Evolutionary conservation across 768 basidiomycete genomes (phyloP).

Genomic region (Trametes elegans): DNA sequence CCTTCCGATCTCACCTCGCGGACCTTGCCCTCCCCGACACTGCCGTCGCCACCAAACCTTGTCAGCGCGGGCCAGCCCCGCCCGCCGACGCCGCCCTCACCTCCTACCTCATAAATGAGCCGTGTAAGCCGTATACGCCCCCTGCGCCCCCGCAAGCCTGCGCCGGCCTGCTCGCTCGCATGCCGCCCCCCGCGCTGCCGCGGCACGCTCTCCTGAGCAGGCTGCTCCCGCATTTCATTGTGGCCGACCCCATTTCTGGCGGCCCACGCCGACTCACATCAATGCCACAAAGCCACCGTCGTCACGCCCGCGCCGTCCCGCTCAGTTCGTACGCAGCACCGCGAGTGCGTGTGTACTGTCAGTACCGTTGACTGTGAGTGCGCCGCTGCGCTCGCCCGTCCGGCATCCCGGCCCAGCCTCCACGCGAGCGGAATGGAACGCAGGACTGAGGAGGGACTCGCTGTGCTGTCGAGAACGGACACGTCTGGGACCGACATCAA

Average conservation of each 20-base stretch:
- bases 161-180: background rate
- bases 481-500: too few species aligned
- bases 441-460: too few species aligned
- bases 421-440: too few species aligned
- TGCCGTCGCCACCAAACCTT: background rate
- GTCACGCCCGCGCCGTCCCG: conserved; percentile 3
- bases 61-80: background rate
- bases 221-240: background rate
- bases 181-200: background rate
- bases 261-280: background rate
- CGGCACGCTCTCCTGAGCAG: background rate
- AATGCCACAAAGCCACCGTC: conserved; percentile 12
- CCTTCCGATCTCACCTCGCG: conserved; percentile 11
- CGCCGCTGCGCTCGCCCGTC: too few species aligned
- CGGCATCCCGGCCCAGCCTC: background rate
- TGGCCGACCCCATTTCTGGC: conserved; percentile 1
- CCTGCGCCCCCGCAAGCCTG: background rate
- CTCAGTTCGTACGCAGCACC: too few species aligned
- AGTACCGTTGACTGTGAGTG: too few species aligned
- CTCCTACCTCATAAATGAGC: too few species aligned
- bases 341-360: background rate
- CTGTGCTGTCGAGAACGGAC: too few species aligned
- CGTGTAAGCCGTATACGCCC: too few species aligned
- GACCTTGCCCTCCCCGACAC: conserved; percentile 6
- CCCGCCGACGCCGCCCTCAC: too few species aligned